phyloP scores from a whole-genome alignment of 1,284 basidiomycete genomes.

The Fomes fomentarius region DNA sequence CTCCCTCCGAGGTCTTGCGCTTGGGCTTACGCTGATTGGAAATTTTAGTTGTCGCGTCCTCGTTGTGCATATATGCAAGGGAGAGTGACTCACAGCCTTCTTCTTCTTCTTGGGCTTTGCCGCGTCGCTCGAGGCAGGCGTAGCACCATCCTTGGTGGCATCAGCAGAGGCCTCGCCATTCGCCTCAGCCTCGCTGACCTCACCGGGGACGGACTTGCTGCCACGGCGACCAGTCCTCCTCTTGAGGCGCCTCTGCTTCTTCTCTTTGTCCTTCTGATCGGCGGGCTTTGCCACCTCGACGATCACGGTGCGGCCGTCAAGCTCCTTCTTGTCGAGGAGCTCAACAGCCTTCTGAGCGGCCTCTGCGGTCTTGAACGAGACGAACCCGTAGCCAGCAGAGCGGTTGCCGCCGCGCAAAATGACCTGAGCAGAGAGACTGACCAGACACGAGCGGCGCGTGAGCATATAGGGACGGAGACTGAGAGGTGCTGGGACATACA shows the following conservation, averaged over 20 bases:
- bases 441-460: constrained; percentile 14
- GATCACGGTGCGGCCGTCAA: constrained; percentile 86
- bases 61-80: constrained; percentile 3
- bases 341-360: constrained; percentile 88
- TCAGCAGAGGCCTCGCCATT: constrained; percentile 63
- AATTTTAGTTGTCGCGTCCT: constrained; percentile 18
- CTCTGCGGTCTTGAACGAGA: constrained; percentile 78
- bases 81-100: constrained; percentile 41
- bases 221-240: constrained; percentile 81
- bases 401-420: constrained; percentile 75
- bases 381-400: constrained; percentile 92
- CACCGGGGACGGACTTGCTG: constrained; percentile 80
- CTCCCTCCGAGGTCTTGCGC: constrained; percentile 48
- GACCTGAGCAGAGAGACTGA: constrained; percentile 58
- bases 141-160: constrained; percentile 50
- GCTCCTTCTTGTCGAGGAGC: constrained; percentile 82
- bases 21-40: constrained; percentile 51
- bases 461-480: constrained; percentile 11
- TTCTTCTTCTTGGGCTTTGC: constrained; percentile 84
- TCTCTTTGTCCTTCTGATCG: constrained; percentile 84
- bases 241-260: constrained; percentile 75
- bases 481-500: constrained; percentile 51
- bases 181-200: constrained; percentile 84
- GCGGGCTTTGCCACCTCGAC: constrained; percentile 90
- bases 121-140: constrained; percentile 54